phyloP scores from a whole-genome alignment of 495 filamentous ascomycete species.

The Talaromyces borbonicus region DNA sequence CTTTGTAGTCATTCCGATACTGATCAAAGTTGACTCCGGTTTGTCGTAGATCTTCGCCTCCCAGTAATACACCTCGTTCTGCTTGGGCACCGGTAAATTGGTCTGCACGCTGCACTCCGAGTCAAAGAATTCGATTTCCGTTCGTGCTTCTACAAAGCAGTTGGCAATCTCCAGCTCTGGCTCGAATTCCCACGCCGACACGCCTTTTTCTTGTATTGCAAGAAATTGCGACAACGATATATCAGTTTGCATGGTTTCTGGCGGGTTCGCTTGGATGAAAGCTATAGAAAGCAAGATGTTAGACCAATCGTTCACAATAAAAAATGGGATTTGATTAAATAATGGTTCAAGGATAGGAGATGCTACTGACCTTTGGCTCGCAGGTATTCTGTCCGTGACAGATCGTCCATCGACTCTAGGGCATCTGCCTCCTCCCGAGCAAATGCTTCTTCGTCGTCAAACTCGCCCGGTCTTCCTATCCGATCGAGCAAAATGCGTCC shows the following conservation, averaged over 20 bases:
- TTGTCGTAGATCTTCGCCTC: constrained; percentile 98
- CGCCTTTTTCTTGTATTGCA: constrained; percentile 97
- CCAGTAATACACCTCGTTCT: constrained; percentile 99
- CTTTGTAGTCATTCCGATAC: constrained; percentile 89
- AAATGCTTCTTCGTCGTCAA: constrained; percentile 93
- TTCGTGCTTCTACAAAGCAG: constrained; percentile 93
- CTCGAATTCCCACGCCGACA: constrained; percentile 98
- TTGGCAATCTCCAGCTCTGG: constrained; percentile 97
- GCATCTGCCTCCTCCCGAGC: constrained; percentile 89
- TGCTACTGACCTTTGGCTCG: constrained; percentile 76
- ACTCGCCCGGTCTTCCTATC: constrained; percentile 89
- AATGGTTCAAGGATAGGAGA: constrained; percentile 1
- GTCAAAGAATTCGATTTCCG: constrained; percentile 98
- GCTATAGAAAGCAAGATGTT: constrained; percentile 39
- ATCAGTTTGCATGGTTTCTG: constrained; percentile 90
- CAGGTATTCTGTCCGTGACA: constrained; percentile 80
- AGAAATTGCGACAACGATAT: constrained; percentile 96
- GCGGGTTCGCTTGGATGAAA: constrained; percentile 88
- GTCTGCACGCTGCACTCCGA: constrained; percentile 95
- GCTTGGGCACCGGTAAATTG: constrained; percentile 92
- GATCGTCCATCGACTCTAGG: constrained; percentile 89
- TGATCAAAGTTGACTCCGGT: constrained; percentile 74
- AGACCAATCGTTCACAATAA: constrained; percentile 9
- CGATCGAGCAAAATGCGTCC: constrained; percentile 91
- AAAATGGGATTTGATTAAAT: too few relatives aligned